Base-by-base conservation (phyloP, 1,284 basidiomycete genomes). In the Trametes polyzona region DNA sequence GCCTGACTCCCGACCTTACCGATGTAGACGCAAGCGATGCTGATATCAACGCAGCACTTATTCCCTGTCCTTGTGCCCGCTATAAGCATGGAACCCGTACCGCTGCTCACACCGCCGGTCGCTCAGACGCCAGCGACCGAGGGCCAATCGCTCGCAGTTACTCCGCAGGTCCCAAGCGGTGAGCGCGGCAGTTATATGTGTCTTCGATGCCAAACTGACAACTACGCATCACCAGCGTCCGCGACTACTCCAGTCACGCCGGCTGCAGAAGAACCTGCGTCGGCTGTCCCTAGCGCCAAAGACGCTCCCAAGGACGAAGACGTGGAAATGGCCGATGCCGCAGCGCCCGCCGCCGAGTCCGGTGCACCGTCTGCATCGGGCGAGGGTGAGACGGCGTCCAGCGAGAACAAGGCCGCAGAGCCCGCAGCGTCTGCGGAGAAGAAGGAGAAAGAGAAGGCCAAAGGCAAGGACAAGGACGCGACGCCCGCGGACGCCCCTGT, bases 11-110 rank as follows among this genome's bases (percentile, higher is more conserved):
- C 47, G 42, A 49, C 52, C 47, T 48, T 27, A n/a, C 41, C 1
- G 11, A 19, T 43, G n/a, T 64, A 91, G 91, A 90, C 90, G 9
- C 83, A 84, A 63, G 92, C 91, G 1, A 95, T 95, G 92, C 81
- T 87, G 41, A 90, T 91, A 40, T 93, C 92, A 8, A 93, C 91
- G 0, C 84, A 91, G 62, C 93, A 96, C 72, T 76, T 96, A 16
- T 82, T 92, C 70, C 82, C 74, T n/a, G 60, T 68, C 9, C 59
- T 69, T 3, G 47, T 65, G 8, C 66, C 67, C 9, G 57, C 59
- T 10, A 37, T 61, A 16, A 29, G 56, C 8, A 47, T 63, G 2
- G 66, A 70, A 14, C 55, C 49, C 11, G 48, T 55, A 57, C 74
- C 55, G 57, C 72, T 58, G 27, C 54, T 62, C 21, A 67, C 72